These are phyloP conservation scores for Venustampulla echinocandica DNA, from an alignment of 495 filamentous ascomycete genomes.

Conservation along the genomic window DNA sequence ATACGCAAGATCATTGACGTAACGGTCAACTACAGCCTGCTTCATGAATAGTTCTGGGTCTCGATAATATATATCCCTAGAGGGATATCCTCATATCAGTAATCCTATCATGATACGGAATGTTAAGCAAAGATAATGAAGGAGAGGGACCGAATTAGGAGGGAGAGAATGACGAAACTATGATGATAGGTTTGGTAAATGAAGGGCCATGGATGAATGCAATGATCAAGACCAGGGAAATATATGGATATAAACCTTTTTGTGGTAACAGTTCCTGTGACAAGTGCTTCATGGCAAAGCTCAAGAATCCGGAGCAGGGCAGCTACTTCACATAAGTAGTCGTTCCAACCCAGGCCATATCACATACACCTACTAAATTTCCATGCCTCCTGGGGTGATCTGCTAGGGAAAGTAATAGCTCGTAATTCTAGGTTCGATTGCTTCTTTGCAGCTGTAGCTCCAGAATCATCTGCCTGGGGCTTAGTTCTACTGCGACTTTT, in stretches of 20 bases:
- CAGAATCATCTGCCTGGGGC: background rate
- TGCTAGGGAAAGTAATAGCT: conserved; percentile 47
- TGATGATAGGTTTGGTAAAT: background rate
- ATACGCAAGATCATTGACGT: conserved; percentile 78
- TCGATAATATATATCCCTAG: conserved; percentile 89
- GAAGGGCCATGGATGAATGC: background rate
- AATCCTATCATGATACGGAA: too few species aligned
- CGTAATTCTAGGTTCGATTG: conserved; percentile 19
- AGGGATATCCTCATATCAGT: too few species aligned
- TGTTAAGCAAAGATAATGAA: too few species aligned
- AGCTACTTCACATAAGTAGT: conserved; percentile 10
- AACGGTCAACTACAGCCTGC: conserved; percentile 64
- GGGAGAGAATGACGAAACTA: background rate
- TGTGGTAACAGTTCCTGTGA: conserved; percentile 53
- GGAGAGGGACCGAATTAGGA: background rate
- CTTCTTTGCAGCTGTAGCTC: background rate
- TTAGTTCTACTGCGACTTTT: conserved; percentile 20
- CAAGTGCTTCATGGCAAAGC: conserved; percentile 59
- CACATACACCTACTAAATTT: conserved; percentile 46
- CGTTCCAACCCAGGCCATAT: background rate
- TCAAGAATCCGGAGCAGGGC: conserved; percentile 57
- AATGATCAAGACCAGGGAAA: background rate
- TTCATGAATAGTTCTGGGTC: conserved; percentile 69
- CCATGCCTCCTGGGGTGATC: conserved; percentile 50
- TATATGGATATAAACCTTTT: conserved; percentile 51